Evolutionary conservation across 1,139 yeast genomes (phyloP), one percentile per base, ranked within the genome.

Genomic region (Taphrina betulina): DNA sequence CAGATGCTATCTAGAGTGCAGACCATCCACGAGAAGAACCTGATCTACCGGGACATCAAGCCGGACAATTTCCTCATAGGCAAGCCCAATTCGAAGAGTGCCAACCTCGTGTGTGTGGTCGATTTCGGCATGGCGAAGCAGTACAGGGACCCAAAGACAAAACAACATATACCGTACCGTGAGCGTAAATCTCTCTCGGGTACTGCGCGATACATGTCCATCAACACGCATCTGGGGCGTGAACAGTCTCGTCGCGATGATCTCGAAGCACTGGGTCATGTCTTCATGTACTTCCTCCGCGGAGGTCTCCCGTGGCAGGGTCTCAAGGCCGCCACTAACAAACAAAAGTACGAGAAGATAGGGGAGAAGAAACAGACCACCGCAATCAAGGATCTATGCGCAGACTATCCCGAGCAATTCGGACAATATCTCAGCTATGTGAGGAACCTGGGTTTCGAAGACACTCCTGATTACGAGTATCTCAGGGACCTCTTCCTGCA

Each of bases 221-320:
- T 92, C 66, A 92, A 92, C 74, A 92, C 98, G 42, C 98, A 92
- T 73, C 76, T 92, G 67, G 98, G 98, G 46, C 80, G 96, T 68
- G 98, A 92, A 71, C 98, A 92, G 72, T 82, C 87, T 63, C 81
- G 98, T 68, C 79, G 98, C 69, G 98, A 92, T 71, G 98, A 92
- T 71, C 80, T 92, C 72, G 98, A 92, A 73, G 83, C 95, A 63
- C 78, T 92, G 70, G 97, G 97, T 38, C 92, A 92, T 70, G 97
- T 92, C 42, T 80, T 92, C 67, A 88, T 92, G 66, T 92, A 92
- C 73, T 92, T 92, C 70, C 83, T 95, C 70, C 81, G 96, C 62
- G 98, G 98, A 37, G 86, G 94, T 20, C 77, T 92, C 67, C 98
- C 98, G 55, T 92, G 98, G 98, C 98, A 92, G 74, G 98, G 98